Evolutionary conservation across 768 basidiomycete genomes (phyloP).

Genomic region (Myochromella boudieri): DNA sequence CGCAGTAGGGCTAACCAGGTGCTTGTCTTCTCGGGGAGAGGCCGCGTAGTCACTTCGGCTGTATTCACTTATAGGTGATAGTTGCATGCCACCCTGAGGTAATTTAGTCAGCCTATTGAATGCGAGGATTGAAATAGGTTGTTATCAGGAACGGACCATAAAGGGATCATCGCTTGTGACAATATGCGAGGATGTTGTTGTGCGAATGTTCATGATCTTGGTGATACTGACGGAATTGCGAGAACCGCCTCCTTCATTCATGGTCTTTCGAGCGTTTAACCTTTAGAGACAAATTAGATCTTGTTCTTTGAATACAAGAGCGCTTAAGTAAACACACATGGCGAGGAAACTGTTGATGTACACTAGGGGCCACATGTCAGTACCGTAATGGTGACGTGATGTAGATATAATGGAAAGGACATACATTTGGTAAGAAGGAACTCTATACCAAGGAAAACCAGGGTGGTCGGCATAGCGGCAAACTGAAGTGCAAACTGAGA

Average conservation of each 20-base stretch:
- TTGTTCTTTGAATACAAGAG: background rate
- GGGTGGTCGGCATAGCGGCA: constrained; percentile 15
- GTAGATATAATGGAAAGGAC: background rate
- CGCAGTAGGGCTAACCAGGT: background rate
- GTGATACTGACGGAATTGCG: constrained; percentile 9
- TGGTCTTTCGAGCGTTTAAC: constrained; percentile 22
- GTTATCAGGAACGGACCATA: background rate
- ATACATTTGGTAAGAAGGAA: constrained; percentile 21
- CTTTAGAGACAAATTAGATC: too few species aligned
- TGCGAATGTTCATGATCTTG: constrained; percentile 17
- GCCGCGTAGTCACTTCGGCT: background rate
- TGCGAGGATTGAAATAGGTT: too few species aligned
- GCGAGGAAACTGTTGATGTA: constrained; percentile 32
- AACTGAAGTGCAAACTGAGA: constrained; percentile 6
- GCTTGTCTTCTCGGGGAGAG: constrained; percentile 3
- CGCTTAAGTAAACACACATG: constrained; percentile 17
- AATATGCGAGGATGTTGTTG: constrained; percentile 11
- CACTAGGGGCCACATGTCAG: constrained; percentile 15
- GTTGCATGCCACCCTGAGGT: constrained; percentile 3
- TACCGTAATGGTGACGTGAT: background rate
- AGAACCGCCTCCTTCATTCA: constrained; percentile 13
- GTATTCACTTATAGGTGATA: constrained; percentile 8
- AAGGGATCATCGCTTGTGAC: background rate
- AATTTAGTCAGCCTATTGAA: background rate
- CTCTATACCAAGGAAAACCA: constrained; percentile 19